A percentile compares a stretch with the other conserved stretches of the same genome.
Evolutionary conservation across 176 grass and related monocot genomes (phyloP).

Genomic region (Juncus inflexus): DNA sequence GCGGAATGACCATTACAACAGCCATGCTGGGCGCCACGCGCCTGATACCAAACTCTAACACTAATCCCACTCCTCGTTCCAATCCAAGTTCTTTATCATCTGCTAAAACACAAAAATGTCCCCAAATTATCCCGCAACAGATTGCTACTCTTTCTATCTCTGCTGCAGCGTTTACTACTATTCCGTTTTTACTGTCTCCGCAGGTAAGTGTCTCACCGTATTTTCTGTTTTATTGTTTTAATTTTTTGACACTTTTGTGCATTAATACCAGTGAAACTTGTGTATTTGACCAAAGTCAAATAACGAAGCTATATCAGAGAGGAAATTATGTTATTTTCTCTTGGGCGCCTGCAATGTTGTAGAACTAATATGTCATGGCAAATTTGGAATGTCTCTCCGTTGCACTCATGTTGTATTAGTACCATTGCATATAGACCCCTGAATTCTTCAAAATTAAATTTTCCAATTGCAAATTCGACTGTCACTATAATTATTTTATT

Average conservation of each 20-base stretch:
- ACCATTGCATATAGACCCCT: no score
- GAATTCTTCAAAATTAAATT: no score
- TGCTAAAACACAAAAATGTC: slow-evolving; percentile 22
- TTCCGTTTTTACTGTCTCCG: slow-evolving; percentile 10
- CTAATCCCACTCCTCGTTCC: not conserved
- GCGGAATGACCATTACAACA: slow-evolving; percentile 16
- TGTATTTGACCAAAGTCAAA: no score
- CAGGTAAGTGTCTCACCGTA: slow-evolving; percentile 4
- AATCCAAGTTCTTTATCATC: not conserved
- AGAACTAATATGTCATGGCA: not conserved
- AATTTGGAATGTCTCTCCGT: no score
- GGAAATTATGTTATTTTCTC: not conserved
- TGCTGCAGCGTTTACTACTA: slow-evolving; percentile 8
- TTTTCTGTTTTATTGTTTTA: not conserved
- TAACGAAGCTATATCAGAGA: no score
- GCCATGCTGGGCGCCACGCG: slow-evolving; percentile 21
- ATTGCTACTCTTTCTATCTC: slow-evolving; percentile 12
- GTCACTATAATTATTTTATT: no score
- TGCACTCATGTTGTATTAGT: no score
- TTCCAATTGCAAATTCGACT: no score
- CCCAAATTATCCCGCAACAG: not conserved
- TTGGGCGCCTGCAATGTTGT: not conserved
- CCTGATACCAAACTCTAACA: not conserved
- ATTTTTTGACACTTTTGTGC: not conserved
- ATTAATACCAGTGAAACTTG: not conserved